phyloP scores from a whole-genome alignment of 1,284 basidiomycete genomes.

The Coniophora puteana region DNA sequence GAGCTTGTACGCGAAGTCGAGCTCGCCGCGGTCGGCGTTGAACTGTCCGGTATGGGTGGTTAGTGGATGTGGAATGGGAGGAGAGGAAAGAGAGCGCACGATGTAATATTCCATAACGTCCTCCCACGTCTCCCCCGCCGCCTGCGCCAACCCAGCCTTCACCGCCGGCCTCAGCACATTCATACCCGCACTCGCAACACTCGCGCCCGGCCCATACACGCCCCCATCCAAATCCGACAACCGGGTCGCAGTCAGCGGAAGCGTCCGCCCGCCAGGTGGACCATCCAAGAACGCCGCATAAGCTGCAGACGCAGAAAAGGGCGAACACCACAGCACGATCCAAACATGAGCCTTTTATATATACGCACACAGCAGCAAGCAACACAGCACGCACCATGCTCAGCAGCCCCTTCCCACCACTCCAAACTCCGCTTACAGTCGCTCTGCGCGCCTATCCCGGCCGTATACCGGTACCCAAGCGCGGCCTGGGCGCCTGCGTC shows the following conservation, averaged over 20 bases:
- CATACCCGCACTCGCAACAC: conserved; percentile 80
- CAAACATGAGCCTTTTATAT: conserved; percentile 1
- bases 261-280: conserved; percentile 86
- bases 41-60: conserved; percentile 49
- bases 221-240: conserved; percentile 92
- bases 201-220: conserved; percentile 90
- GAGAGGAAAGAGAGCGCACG: conserved; percentile 37
- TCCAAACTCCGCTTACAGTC: conserved; percentile 78
- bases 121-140: conserved; percentile 87
- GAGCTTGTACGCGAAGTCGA: conserved; percentile 83
- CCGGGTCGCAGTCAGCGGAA: conserved; percentile 80
- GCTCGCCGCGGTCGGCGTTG: conserved; percentile 89
- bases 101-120: conserved; percentile 91
- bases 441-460: conserved; percentile 88
- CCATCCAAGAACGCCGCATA: conserved; percentile 77
- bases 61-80: neutral
- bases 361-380: neutral
- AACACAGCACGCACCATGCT: conserved; percentile 54
- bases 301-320: too few relatives aligned
- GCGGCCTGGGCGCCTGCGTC: conserved; percentile 90
- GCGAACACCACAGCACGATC: conserved; percentile 3
- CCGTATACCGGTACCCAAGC: conserved; percentile 93
- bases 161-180: conserved; percentile 75
- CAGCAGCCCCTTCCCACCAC: conserved; percentile 87
- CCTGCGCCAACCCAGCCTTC: conserved; percentile 76